Conservation (phyloP, 1,284 basidiomycete genomes). For the Ustilago trichophora region DNA sequence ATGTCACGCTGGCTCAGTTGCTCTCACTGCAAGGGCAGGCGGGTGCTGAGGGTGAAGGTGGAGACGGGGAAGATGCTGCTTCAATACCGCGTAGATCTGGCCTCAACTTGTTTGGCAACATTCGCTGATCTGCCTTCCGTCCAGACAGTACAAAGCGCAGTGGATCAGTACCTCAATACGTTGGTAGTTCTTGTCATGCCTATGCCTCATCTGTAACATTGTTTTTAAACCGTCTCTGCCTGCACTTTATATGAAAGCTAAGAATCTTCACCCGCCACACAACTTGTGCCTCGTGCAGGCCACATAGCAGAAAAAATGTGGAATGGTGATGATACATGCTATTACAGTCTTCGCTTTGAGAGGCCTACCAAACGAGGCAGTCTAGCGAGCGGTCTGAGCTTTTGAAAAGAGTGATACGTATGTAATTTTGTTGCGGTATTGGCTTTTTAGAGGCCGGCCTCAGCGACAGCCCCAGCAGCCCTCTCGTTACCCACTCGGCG, state of each 20-base stretch:
- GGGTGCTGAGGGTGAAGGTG: constrained; percentile 3
- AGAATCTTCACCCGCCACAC: neutral
- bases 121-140: constrained; percentile 7
- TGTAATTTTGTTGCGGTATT: no score
- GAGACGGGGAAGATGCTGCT: neutral
- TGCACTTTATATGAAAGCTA: no score
- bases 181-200: no score
- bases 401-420: no score
- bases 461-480: constrained; percentile 42
- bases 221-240: no score
- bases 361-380: neutral
- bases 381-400: no score
- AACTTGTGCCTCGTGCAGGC: neutral
- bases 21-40: constrained; percentile 9
- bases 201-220: no score
- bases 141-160: no score
- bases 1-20: constrained; percentile 34
- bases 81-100: constrained; percentile 15
- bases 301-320: no score
- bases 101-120: constrained; percentile 36
- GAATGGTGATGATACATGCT: neutral
- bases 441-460: constrained; percentile 31
- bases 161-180: no score
- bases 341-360: neutral
- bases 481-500: constrained; percentile 53